A percentile compares a stretch with the other conserved stretches of the same genome.
Conservation (phyloP, 345 rosid genomes). For the Melaleuca quinquenervia region DNA sequence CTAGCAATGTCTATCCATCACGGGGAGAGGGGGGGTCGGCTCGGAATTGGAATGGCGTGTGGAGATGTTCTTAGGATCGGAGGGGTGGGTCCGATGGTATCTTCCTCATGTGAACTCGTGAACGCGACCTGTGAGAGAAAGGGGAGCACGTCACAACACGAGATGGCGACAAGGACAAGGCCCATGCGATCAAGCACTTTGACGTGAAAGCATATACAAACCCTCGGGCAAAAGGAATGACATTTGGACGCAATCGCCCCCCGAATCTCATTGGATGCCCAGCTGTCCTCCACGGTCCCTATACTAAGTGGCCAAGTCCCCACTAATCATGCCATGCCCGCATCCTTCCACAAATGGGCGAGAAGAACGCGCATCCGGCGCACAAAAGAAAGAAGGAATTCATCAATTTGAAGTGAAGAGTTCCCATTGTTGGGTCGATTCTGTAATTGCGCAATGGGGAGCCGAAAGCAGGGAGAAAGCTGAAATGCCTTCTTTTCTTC, state of each 20-base stretch:
- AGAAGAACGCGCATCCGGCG: too few species aligned
- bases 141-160: background rate
- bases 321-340: background rate
- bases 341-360: too few species aligned
- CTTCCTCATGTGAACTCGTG: background rate
- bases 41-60: background rate
- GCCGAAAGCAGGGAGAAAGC: too few species aligned
- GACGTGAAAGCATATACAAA: background rate
- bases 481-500: too few species aligned
- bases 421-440: too few species aligned
- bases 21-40: fast-evolving
- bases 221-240: background rate
- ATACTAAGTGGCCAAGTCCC: background rate
- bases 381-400: too few species aligned
- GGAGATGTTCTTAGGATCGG: background rate
- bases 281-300: background rate
- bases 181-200: background rate
- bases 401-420: background rate
- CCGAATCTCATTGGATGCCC: background rate
- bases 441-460: too few species aligned
- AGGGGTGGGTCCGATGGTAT: background rate
- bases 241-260: background rate
- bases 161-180: background rate
- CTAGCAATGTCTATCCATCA: background rate
- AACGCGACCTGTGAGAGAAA: background rate